phyloP scores from a whole-genome alignment of 257 asterid genomes.

The Solanum infundibuliforme region DNA sequence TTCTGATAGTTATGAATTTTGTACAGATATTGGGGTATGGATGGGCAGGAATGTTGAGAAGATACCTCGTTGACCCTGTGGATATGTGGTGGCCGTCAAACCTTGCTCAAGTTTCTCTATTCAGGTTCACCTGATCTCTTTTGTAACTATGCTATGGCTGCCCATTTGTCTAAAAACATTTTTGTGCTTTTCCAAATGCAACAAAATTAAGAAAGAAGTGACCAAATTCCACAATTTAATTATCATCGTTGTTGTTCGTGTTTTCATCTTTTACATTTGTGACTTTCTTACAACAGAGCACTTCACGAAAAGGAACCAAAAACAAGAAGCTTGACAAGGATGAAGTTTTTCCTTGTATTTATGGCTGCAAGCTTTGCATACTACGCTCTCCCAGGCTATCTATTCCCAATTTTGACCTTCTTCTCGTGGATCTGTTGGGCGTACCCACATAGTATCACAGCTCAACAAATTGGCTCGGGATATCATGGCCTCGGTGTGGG shows the following conservation, averaged over 20 bases:
- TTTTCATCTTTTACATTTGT: neutral
- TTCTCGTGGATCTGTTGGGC: conserved; percentile 99
- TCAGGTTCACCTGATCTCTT: conserved; percentile 32
- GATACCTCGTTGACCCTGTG: conserved; percentile 84
- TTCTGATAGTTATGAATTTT: neutral
- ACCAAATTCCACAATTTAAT: neutral
- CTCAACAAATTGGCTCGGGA: conserved; percentile 95
- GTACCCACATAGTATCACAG: conserved; percentile 82
- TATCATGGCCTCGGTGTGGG: conserved; percentile 96
- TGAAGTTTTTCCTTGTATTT: conserved; percentile 72
- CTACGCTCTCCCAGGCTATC: conserved; percentile 83
- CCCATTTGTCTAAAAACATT: neutral
- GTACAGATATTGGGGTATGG: conserved; percentile 90
- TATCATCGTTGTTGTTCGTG: neutral
- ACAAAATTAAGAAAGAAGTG: neutral
- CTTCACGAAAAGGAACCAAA: conserved; percentile 81
- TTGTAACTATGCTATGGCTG: neutral
- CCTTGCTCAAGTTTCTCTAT: conserved; percentile 94
- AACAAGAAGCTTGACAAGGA: conserved; percentile 65
- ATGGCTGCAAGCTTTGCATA: conserved; percentile 67
- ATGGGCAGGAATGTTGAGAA: conserved; percentile 98
- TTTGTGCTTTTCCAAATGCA: neutral
- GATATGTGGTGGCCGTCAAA: conserved; percentile 99
- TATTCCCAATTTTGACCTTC: conserved; percentile 78
- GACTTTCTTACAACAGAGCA: conserved; percentile 46